Percentiles rank a stretch among this genome's conserved stretches.
These are phyloP conservation scores for Angomonas ambiguus DNA, from an alignment of 208 protist genomes.

Conservation along the genomic window DNA sequence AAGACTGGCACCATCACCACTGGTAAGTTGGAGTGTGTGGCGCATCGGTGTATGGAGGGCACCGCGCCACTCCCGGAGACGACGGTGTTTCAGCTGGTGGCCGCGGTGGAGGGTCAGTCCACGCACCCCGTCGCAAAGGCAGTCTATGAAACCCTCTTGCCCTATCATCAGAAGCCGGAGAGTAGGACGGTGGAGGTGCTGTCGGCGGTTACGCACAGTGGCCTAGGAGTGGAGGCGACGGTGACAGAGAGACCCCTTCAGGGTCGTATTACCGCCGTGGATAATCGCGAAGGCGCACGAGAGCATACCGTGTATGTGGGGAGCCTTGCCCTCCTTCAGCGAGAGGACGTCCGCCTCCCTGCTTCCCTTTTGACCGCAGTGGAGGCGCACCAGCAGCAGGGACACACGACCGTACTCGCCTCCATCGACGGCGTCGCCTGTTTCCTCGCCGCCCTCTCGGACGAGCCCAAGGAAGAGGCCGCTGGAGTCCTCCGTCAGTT, in stretches of 20 bases:
- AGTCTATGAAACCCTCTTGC: constrained; percentile 28
- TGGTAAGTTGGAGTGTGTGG: constrained; percentile 81
- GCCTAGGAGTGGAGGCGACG: constrained; percentile 45
- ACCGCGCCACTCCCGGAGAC: constrained; percentile 7
- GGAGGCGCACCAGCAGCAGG: constrained; percentile 24
- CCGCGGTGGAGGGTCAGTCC: constrained; percentile 52
- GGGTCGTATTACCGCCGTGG: background rate
- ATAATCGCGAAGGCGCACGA: background rate
- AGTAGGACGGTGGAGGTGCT: constrained; percentile 17
- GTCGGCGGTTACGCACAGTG: constrained; percentile 35
- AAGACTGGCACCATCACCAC: constrained; percentile 98
- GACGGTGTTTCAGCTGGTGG: constrained; percentile 26
- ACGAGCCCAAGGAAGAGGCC: constrained; percentile 88
- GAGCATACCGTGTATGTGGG: constrained; percentile 66
- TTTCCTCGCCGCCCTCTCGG: constrained; percentile 45
- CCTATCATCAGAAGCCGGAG: background rate
- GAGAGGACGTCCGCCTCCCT: constrained; percentile 24
- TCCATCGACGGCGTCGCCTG: constrained; percentile 51
- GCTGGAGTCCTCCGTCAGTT: constrained; percentile 61
- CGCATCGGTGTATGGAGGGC: background rate
- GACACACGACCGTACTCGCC: constrained; percentile 72
- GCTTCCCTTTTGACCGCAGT: constrained; percentile 21
- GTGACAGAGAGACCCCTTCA: constrained; percentile 26
- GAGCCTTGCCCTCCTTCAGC: constrained; percentile 50
- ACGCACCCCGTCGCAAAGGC: constrained; percentile 90